Percentiles rank a stretch among this genome's conserved stretches.
phyloP scores from a whole-genome alignment of 805 yeast species.

The Metschnikowia aberdeeniae region DNA sequence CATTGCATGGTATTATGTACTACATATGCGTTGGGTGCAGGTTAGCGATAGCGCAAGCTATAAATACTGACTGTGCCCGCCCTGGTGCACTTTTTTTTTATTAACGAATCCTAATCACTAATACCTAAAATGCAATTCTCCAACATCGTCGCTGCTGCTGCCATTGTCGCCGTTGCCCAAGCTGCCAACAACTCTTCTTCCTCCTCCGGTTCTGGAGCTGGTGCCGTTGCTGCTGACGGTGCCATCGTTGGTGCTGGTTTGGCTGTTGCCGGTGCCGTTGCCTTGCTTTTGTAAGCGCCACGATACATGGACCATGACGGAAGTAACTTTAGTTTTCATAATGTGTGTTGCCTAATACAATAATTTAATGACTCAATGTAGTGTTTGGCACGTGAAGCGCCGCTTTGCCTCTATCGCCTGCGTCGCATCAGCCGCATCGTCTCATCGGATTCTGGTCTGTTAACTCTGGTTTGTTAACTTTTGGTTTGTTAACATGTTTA shows the following conservation, averaged over 20 bases:
- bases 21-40: not conserved
- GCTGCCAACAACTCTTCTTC: slow-evolving; percentile 21
- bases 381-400: not conserved
- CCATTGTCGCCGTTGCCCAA: slow-evolving; percentile 20
- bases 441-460: too few relatives aligned
- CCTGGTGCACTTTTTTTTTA: not conserved
- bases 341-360: not conserved
- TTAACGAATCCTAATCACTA: not conserved
- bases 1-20: slow-evolving; percentile 2
- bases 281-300: slow-evolving; percentile 14
- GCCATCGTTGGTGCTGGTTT: slow-evolving; percentile 18
- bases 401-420: too few relatives aligned
- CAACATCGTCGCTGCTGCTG: slow-evolving; percentile 16
- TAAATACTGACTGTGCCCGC: not conserved
- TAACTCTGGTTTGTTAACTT: too few relatives aligned
- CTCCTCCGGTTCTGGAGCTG: slow-evolving; percentile 14
- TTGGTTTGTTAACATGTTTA: not conserved
- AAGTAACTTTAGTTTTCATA: not conserved
- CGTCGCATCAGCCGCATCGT: too few relatives aligned
- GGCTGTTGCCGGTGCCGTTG: slow-evolving; percentile 20
- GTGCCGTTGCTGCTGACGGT: slow-evolving; percentile 13
- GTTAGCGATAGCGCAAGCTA: slow-evolving; percentile 1
- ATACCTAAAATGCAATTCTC: slow-evolving; percentile 19
- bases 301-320: not conserved
- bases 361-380: not conserved